These are phyloP conservation scores for Podila epicladia DNA, from an alignment of 192 early-diverging fungal genomes.

Conservation along the genomic window DNA sequence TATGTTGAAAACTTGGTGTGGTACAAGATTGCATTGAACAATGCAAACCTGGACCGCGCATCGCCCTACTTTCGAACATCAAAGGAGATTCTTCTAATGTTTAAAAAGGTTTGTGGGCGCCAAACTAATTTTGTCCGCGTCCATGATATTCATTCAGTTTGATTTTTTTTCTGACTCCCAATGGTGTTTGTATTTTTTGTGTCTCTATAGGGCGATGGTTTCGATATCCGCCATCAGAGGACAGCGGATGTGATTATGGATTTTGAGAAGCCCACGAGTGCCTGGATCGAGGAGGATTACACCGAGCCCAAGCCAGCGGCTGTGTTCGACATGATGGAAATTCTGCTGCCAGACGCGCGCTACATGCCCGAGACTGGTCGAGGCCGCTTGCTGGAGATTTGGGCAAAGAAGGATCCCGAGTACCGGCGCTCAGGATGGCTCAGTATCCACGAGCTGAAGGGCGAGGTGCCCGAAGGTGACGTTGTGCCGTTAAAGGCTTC, in stretches of 20 bases:
- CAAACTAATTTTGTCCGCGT: neutral
- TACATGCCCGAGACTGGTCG: conserved; percentile 49
- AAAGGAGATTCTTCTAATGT: conserved; percentile 68
- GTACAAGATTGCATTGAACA: conserved; percentile 64
- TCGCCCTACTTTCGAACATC: conserved; percentile 61
- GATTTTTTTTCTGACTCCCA: neutral
- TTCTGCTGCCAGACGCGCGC: conserved; percentile 58
- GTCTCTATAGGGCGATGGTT: conserved; percentile 55
- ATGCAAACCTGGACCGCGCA: conserved; percentile 51
- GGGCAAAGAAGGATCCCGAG: conserved; percentile 39
- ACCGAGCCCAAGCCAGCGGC: conserved; percentile 62
- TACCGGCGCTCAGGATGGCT: conserved; percentile 36
- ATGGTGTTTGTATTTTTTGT: neutral
- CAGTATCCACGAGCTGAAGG: conserved; percentile 36
- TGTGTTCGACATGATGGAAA: conserved; percentile 68
- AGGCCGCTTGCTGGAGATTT: conserved; percentile 62
- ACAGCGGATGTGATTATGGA: conserved; percentile 71
- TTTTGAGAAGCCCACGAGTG: conserved; percentile 55
- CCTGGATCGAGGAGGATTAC: conserved; percentile 63
- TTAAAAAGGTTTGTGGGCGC: conserved; percentile 54
- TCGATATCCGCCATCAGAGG: conserved; percentile 67
- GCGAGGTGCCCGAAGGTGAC: neutral
- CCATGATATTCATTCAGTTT: no score
- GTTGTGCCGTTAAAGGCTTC: neutral
- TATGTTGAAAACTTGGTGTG: conserved; percentile 71